Evolutionary conservation across 345 rosid species (phyloP).

Genomic region (Ailanthus altissimus): DNA sequence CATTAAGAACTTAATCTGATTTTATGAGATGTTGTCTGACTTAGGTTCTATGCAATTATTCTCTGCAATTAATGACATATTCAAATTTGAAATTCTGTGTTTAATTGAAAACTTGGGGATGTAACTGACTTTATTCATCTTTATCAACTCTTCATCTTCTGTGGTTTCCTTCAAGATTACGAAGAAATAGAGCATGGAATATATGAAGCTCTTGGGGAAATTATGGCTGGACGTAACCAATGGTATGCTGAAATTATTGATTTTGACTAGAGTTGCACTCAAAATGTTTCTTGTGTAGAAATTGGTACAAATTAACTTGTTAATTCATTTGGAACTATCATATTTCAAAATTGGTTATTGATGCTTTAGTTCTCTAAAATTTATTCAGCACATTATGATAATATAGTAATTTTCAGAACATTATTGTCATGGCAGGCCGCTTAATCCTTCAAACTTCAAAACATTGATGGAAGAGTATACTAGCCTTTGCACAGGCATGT

Average conservation of each 20-base stretch:
- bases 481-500: slow-evolving; percentile 65
- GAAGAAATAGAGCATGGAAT: slow-evolving; percentile 63
- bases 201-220: slow-evolving; percentile 70
- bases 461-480: slow-evolving; percentile 67
- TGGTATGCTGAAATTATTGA: slow-evolving; percentile 46
- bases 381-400: background rate
- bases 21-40: too few species aligned
- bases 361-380: background rate
- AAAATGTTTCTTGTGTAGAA: too few species aligned
- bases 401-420: too few species aligned
- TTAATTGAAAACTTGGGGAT: too few species aligned
- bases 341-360: slow-evolving; percentile 2
- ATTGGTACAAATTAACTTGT: background rate
- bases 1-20: too few species aligned
- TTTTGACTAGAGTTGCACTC: background rate
- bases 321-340: background rate
- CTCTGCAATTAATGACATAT: too few species aligned
- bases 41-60: too few species aligned
- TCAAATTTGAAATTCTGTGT: too few species aligned
- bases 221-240: slow-evolving; percentile 80
- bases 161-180: slow-evolving; percentile 45
- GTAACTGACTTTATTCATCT: too few species aligned
- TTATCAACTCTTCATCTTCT: too few species aligned
- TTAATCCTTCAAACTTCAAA: slow-evolving; percentile 53
- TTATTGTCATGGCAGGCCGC: slow-evolving; percentile 54